These are phyloP conservation scores for Cerrena zonata DNA, from an alignment of 1,284 basidiomycete species.

Conservation along the genomic window DNA sequence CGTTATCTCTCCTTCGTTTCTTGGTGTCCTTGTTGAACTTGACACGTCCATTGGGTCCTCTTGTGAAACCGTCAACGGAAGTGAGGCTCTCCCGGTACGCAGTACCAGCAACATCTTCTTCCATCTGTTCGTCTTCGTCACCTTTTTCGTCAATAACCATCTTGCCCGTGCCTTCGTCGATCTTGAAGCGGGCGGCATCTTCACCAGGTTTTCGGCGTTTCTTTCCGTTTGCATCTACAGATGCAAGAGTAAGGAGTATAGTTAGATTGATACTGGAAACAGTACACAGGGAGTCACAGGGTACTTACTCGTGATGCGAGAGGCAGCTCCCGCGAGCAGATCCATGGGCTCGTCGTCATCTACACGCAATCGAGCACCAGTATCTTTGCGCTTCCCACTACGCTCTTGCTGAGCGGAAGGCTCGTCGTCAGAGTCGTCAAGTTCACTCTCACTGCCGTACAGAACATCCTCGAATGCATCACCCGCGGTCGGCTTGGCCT, in stretches of 20 bases:
- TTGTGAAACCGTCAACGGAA: conserved; percentile 83
- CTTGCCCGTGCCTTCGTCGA: conserved; percentile 81
- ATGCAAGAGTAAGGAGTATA: conserved; percentile 6
- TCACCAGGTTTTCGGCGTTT: conserved; percentile 76
- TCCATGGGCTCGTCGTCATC: conserved; percentile 97
- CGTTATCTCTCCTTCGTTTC: conserved; percentile 67
- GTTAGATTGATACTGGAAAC: neutral
- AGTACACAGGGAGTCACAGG: neutral
- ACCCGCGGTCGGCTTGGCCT: conserved; percentile 52
- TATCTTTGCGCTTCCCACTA: conserved; percentile 30
- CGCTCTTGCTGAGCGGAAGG: conserved; percentile 22
- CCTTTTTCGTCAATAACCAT: conserved; percentile 78
- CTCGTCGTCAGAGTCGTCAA: conserved; percentile 72
- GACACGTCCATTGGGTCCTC: conserved; percentile 77
- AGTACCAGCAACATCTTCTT: conserved; percentile 62
- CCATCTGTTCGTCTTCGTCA: conserved; percentile 35
- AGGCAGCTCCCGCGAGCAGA: conserved; percentile 78
- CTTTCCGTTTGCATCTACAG: conserved; percentile 45
- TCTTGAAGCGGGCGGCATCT: conserved; percentile 83
- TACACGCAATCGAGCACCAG: conserved; percentile 62
- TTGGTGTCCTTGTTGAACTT: conserved; percentile 98
- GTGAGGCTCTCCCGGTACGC: conserved; percentile 82
- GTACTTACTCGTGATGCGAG: conserved; percentile 69
- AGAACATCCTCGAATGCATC: conserved; percentile 90
- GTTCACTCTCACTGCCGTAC: conserved; percentile 88